These are phyloP conservation scores for Chloranthus sessilifolius DNA, from an alignment of 164 flowering plant genomes.

Conservation along the genomic window DNA sequence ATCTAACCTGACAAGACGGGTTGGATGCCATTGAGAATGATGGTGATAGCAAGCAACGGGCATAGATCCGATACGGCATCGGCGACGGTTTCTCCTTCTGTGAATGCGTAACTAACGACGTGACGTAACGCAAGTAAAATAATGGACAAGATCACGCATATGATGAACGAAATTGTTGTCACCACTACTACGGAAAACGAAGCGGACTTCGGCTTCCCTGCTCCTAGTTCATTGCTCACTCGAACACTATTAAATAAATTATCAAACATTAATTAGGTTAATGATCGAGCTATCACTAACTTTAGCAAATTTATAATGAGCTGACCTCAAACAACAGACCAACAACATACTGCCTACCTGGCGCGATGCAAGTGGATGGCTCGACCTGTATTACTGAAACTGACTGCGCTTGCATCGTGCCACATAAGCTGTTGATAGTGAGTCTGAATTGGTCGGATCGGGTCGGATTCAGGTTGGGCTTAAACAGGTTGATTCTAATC, in stretches of 20 bases:
- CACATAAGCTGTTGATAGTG: no score
- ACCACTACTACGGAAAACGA: conserved; percentile 42
- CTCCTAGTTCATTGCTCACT: conserved; percentile 46
- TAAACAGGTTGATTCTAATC: no score
- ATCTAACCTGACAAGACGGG: conserved; percentile 51
- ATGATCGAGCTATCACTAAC: no score
- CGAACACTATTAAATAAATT: conserved; percentile 50
- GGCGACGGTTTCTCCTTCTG: conserved; percentile 34
- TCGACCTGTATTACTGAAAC: no score
- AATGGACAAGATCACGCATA: conserved; percentile 23
- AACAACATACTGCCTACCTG: no score
- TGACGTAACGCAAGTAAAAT: conserved; percentile 31
- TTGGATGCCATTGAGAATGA: conserved; percentile 53
- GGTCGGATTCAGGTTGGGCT: no score
- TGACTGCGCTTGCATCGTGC: no score
- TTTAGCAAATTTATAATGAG: no score
- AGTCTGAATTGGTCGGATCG: no score
- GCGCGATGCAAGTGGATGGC: no score
- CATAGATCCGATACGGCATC: conserved; percentile 36
- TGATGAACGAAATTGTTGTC: conserved; percentile 26
- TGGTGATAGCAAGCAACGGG: conserved; percentile 29
- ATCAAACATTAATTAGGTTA: no score
- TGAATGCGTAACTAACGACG: conserved; percentile 48
- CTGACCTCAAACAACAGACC: no score
- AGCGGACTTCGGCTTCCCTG: conserved; percentile 52